These are phyloP conservation scores for Solanum piurae DNA, from an alignment of 257 asterid genomes.

Conservation along the genomic window DNA sequence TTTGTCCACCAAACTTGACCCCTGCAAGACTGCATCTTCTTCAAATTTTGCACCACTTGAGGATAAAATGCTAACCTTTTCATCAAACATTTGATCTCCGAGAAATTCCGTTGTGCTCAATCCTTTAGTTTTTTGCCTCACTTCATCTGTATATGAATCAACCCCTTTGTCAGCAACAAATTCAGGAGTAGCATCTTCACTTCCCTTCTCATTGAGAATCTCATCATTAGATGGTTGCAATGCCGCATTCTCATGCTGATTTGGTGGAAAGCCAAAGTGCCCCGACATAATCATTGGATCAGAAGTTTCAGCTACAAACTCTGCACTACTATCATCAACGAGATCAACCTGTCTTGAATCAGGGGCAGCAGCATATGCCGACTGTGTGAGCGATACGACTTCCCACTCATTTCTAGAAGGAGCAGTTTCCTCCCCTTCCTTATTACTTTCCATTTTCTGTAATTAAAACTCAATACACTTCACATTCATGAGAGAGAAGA, in stretches of 20 bases:
- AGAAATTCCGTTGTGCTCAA: constrained; percentile 29
- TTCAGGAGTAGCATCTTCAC: constrained; percentile 12
- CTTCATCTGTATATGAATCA: constrained; percentile 19
- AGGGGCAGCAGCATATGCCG: constrained; percentile 50
- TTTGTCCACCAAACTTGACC: constrained; percentile 23
- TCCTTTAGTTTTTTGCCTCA: constrained; percentile 21
- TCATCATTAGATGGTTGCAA: constrained; percentile 22
- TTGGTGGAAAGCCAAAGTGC: constrained; percentile 65
- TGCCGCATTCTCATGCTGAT: constrained; percentile 36
- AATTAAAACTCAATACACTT: background rate
- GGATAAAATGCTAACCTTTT: constrained; percentile 17
- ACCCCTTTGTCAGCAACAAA: constrained; percentile 18
- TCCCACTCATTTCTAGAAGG: constrained; percentile 55
- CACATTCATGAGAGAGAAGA: background rate
- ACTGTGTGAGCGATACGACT: constrained; percentile 46
- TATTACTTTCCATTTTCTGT: constrained; percentile 27
- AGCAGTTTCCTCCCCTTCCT: constrained; percentile 18
- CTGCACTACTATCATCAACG: constrained; percentile 14
- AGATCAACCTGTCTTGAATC: constrained; percentile 18
- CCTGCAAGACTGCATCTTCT: constrained; percentile 20
- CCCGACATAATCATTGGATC: constrained; percentile 59
- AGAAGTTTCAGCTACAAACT: constrained; percentile 42
- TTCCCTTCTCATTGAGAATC: constrained; percentile 12
- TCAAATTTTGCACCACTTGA: constrained; percentile 25
- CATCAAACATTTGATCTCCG: constrained; percentile 26